phyloP scores from a whole-genome alignment of 257 asterid species.

The Osmanthus fragrans region DNA sequence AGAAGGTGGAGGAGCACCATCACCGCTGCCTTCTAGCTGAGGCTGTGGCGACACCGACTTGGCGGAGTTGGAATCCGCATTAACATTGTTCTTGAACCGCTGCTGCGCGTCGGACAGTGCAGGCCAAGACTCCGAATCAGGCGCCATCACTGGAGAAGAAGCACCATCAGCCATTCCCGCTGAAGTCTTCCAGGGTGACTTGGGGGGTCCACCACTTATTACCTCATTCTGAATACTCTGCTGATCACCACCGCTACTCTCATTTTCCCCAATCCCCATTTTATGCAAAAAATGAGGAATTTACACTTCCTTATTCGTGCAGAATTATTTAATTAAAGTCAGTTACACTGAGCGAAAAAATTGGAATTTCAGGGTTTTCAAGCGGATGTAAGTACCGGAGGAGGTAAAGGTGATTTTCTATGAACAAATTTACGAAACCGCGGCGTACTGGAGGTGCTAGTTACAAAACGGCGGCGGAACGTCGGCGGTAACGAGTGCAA shows the following conservation, averaged over 20 bases:
- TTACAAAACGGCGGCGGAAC: not conserved
- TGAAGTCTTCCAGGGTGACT: slow-evolving; percentile 83
- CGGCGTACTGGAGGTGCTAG: slow-evolving; percentile 13
- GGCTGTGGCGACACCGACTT: slow-evolving; percentile 36
- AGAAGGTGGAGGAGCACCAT: slow-evolving; percentile 35
- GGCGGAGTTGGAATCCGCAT: slow-evolving; percentile 30
- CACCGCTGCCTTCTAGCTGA: slow-evolving; percentile 18
- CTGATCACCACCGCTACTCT: slow-evolving; percentile 33
- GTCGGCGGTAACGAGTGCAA: not conserved
- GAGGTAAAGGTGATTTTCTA: not conserved
- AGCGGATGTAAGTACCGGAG: not conserved
- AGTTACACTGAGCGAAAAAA: not conserved
- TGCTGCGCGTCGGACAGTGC: slow-evolving; percentile 67
- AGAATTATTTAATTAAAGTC: not conserved
- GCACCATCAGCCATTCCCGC: slow-evolving; percentile 19
- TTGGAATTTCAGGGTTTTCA: not conserved
- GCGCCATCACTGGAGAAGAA: slow-evolving; percentile 40
- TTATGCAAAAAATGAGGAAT: not conserved
- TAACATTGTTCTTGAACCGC: slow-evolving; percentile 38
- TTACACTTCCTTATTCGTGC: not conserved
- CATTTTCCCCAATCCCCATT: slow-evolving; percentile 58
- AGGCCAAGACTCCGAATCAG: slow-evolving; percentile 85
- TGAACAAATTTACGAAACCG: not conserved
- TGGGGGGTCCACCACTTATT: slow-evolving; percentile 41
- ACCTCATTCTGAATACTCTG: slow-evolving; percentile 48